Evolutionary conservation across 257 asterid species (phyloP), one percentile per base, ranked within the genome.

Genomic region (Petunia secreta): DNA sequence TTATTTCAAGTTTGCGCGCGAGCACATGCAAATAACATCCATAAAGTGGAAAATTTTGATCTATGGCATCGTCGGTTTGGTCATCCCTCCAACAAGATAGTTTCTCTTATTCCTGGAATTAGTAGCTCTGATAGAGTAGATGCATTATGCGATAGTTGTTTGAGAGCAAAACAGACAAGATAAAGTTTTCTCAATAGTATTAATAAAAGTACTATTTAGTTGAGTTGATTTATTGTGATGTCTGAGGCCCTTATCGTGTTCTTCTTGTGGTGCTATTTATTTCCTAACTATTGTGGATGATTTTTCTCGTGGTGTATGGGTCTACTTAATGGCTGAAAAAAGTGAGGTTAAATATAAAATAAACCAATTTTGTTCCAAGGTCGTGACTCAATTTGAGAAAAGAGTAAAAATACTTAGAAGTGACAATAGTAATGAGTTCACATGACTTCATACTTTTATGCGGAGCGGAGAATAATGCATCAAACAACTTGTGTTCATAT

Each of bases 301-400:
- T 78, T 60, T 59, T 62, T 78, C 81, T 7, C 59, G 75, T 16
- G 54, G 44, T 5, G 43, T 63, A 0, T 78, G 60, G 81, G 16
- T 78, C 8, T 78, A 60, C 15, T 77, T 77, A 6, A 2, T 78
- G 40, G 11, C 8, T 43, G 25, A 25, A 25, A 2, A 63, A 6
- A n/a, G 40, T 10, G 43, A 78, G 48, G 60, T 43, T 62, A 16
- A 43, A 0, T 39, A 4, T 13, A 8, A 13, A 1, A 25, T 78
- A 6, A 60, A 39, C n/a, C 0, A 6, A 2, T 59, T 78, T 1
- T 7, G 60, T 63, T 1, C 82, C 75, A n/a, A 44, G 13, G 63
- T 75, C 63, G 8, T 10, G n/a, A 5, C 48, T 79, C 1, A 25
- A 25, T 25, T 25, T 25, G 25, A 25, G 25, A 25, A 25, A 25